These are phyloP conservation scores for Sporisorium scitamineum DNA, from an alignment of 1,284 basidiomycete species.

Conservation along the genomic window DNA sequence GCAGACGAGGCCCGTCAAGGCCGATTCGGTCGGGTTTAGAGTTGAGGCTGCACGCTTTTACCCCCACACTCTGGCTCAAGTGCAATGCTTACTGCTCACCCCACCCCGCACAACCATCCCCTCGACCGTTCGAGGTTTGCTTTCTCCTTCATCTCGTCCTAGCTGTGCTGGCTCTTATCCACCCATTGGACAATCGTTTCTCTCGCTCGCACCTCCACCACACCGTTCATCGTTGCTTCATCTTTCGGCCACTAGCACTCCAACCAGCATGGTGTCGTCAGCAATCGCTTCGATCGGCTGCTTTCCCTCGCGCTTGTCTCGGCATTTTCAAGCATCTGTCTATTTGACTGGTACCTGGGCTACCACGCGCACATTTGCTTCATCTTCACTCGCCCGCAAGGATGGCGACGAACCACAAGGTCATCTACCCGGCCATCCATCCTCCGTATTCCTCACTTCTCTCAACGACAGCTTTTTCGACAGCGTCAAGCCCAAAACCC, in stretches of 20 bases:
- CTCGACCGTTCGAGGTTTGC: not conserved
- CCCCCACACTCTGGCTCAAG: not conserved
- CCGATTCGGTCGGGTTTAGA: not conserved
- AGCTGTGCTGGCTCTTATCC: too few species aligned
- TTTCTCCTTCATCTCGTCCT: too few species aligned
- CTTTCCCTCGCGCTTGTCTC: constrained; percentile 15
- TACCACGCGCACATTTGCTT: constrained; percentile 20
- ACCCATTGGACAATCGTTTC: too few species aligned
- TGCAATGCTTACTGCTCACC: not conserved
- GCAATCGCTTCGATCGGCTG: constrained; percentile 7
- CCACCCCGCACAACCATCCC: not conserved
- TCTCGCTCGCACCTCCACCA: not conserved
- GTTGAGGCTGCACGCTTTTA: too few species aligned
- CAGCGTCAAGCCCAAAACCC: constrained; percentile 43
- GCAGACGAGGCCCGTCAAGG: not conserved
- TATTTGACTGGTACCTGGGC: not conserved
- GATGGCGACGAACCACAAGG: constrained; percentile 51
- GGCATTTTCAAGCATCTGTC: not conserved
- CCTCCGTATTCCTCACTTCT: constrained; percentile 55
- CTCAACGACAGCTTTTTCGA: constrained; percentile 62
- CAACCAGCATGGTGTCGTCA: constrained; percentile 15
- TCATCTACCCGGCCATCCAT: constrained; percentile 57
- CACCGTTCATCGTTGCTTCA: not conserved
- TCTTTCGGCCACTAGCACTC: not conserved
- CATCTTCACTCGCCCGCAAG: constrained; percentile 16